Evolutionary conservation across 768 basidiomycete species (phyloP), one percentile per base, ranked within the genome.

Genomic region (Trametes cingulata): DNA sequence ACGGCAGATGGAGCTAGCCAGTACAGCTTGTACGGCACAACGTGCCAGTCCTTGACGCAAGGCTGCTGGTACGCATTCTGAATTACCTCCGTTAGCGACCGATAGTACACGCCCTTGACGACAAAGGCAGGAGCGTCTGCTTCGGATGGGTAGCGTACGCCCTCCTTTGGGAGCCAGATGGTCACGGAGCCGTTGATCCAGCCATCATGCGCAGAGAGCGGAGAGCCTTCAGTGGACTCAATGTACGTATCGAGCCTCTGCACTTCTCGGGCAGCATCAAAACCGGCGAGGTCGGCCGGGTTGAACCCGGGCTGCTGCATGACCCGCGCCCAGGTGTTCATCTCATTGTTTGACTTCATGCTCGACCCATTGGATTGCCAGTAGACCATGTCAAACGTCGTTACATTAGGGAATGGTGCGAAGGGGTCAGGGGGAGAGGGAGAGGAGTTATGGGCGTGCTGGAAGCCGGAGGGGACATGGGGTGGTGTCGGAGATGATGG

Each of bases 281-380:
- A 37, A 6, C 15, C 15, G 1, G 15, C n/a, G 3, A 51, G 6
- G 22, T 51, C 33, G 13, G 12, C 15, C n/a, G 42, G 42, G n/a
- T 46, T 13, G 36, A 56, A 56, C 33, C 24, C 54, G 17, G 42
- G 43, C 12, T 35, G 19, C n/a, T 45, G 54, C 29, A 56, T 56
- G 17, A 56, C 52, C 14, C 68, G 29, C 6, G 71, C 69, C 0
- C 77, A 65, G 0, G 35, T 41, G 12, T 74, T 48, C 1, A 72
- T 50, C 24, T 75, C 69, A 0, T n/a, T 25, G 7, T 58, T 50
- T 1, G 73, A 74, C 48, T 76, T 76, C 0, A 22, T 29, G 15
- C 52, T 68, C 4, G 64, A 68, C 0, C 70, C 68, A 14, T 64
- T 62, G 22, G 69, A 71, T 9, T 66, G 60, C 75, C 75, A 76